Conservation (phyloP, 345 rosid species). For the Populus alba region DNA sequence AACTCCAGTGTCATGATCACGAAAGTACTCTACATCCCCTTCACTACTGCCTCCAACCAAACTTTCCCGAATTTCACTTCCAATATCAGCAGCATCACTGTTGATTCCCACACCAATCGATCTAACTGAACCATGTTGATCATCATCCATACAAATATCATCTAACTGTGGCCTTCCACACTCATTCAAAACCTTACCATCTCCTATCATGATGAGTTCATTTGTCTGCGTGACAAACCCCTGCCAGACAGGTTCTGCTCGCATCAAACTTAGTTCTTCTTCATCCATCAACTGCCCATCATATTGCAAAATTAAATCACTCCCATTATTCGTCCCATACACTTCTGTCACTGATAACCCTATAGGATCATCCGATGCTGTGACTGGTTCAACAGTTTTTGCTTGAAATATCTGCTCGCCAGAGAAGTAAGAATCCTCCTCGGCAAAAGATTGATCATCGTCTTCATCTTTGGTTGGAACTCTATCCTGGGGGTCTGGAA, state of each 20-base stretch:
- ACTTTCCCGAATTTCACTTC: constrained; percentile 88
- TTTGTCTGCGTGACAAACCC: constrained; percentile 88
- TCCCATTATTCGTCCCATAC: constrained; percentile 53
- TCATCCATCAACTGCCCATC: constrained; percentile 89
- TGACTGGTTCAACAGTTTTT: constrained; percentile 58
- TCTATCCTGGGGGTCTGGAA: constrained; percentile 80
- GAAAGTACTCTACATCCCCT: constrained; percentile 79
- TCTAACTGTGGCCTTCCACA: constrained; percentile 47
- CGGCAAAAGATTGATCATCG: constrained; percentile 86
- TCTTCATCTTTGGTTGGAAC: constrained; percentile 77
- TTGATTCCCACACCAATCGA: constrained; percentile 96
- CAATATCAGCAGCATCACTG: constrained; percentile 91
- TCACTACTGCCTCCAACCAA: constrained; percentile 90
- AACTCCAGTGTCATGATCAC: constrained; percentile 55
- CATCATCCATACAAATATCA: constrained; percentile 67
- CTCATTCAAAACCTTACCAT: constrained; percentile 50
- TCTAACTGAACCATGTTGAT: constrained; percentile 90
- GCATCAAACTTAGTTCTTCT: constrained; percentile 73
- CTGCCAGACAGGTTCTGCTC: constrained; percentile 89
- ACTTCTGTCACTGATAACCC: constrained; percentile 65
- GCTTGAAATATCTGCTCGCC: constrained; percentile 75
- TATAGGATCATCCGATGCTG: constrained; percentile 71
- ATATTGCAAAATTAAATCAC: constrained; percentile 65
- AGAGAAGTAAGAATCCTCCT: constrained; percentile 93
- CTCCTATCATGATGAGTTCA: constrained; percentile 59